Conservation (phyloP, 2,329 filamentous ascomycete genomes). For the Apiospora aurea region DNA sequence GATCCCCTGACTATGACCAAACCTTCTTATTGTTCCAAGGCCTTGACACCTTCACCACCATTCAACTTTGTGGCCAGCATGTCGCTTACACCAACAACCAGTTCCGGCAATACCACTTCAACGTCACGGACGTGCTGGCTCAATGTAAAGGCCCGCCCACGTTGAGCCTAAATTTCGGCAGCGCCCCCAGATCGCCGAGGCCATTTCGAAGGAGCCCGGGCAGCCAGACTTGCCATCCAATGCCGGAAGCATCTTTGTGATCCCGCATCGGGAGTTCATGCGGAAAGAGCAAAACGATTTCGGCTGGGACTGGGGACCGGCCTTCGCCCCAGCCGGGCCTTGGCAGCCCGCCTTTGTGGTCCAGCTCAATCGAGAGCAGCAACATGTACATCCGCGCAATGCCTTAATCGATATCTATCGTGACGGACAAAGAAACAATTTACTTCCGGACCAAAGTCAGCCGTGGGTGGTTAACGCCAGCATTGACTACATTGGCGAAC, state of each 20-base stretch:
- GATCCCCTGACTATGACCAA: neutral
- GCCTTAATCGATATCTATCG: slow-evolving; percentile 66
- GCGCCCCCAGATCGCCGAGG: slow-evolving; percentile 60
- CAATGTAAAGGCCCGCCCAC: slow-evolving; percentile 47
- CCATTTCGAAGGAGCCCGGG: slow-evolving; percentile 57
- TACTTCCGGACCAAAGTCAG: slow-evolving; percentile 61
- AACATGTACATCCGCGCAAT: slow-evolving; percentile 45
- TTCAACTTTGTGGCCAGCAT: slow-evolving; percentile 60
- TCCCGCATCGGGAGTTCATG: slow-evolving; percentile 61
- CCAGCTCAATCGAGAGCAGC: slow-evolving; percentile 51
- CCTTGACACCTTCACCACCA: slow-evolving; percentile 65
- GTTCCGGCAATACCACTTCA: slow-evolving; percentile 67
- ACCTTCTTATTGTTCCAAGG: slow-evolving; percentile 66
- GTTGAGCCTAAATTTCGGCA: slow-evolving; percentile 59
- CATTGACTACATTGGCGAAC: slow-evolving; percentile 61
- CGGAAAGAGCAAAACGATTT: slow-evolving; percentile 68
- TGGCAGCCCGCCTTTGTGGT: slow-evolving; percentile 67
- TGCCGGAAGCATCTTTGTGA: slow-evolving; percentile 55
- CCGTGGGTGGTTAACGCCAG: slow-evolving; percentile 69
- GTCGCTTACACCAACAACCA: slow-evolving; percentile 67
- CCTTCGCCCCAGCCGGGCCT: slow-evolving; percentile 65
- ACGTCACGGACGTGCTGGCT: slow-evolving; percentile 55
- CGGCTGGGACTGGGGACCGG: slow-evolving; percentile 69
- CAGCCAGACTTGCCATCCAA: slow-evolving; percentile 59
- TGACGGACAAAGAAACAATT: slow-evolving; percentile 62